Percentiles rank a stretch among this genome's conserved stretches.
These are phyloP conservation scores for Rubia balearica DNA, from an alignment of 305 asterid genomes.

Conservation along the genomic window DNA sequence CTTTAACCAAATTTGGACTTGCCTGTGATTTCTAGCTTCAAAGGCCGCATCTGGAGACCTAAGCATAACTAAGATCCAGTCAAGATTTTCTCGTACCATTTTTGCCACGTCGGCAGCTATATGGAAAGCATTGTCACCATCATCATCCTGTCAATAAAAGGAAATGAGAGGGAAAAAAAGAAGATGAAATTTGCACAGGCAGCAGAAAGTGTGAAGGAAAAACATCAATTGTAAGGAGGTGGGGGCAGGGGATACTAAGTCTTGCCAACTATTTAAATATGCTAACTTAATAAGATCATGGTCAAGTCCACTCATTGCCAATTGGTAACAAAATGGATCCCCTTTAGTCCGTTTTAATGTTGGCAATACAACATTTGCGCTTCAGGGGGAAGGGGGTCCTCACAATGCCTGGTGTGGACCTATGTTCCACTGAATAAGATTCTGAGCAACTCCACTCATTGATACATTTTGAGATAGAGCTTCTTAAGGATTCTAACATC, in stretches of 20 bases:
- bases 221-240: not conserved
- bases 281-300: not conserved
- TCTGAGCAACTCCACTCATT: not conserved
- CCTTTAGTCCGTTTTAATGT: not conserved
- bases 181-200: not conserved
- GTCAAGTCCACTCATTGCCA: not conserved
- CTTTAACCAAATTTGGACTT: slow-evolving; percentile 28
- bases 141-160: slow-evolving; percentile 67
- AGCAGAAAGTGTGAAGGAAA: not conserved
- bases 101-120: slow-evolving; percentile 92
- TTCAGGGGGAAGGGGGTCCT: not conserved
- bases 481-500: not conserved
- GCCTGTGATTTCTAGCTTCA: slow-evolving; percentile 93
- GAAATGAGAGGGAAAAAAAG: slow-evolving; percentile 9
- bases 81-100: slow-evolving; percentile 91
- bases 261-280: too few relatives aligned
- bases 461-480: not conserved
- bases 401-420: not conserved
- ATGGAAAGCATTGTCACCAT: slow-evolving; percentile 95
- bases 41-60: slow-evolving; percentile 74
- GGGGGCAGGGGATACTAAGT: too few relatives aligned
- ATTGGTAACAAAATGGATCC: not conserved
- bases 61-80: slow-evolving; percentile 82
- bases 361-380: not conserved
- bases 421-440: not conserved